Base-by-base conservation (phyloP, 1,284 basidiomycete genomes). In the Papiliotrema terrestris region DNA sequence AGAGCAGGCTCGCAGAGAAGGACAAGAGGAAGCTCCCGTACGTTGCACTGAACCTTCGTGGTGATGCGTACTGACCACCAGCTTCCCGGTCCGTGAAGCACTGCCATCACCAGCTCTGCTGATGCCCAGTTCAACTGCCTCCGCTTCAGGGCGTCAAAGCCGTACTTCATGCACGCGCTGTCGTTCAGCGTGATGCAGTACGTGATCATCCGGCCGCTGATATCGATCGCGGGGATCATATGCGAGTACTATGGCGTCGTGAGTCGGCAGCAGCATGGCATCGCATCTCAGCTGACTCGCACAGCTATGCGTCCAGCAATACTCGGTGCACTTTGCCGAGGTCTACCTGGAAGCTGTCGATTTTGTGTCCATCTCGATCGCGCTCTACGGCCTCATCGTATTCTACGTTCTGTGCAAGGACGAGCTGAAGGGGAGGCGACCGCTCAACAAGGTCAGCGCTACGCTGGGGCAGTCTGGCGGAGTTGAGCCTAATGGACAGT, bases 81-180 rank as follows among this genome's bases (percentile, higher is more conserved):
- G 32, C 8, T 62, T 56, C 29, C 49, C 52, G 3, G 53, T 59
- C 43, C 51, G 56, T 46, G 15, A 17, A 26, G 22, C 26, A 17
- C 26, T 43, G 8, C 11, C 29, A 32, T 32, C n/a, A 11, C 15
- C 1, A 36, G 3, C 17, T 84, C 5, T 11, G 11, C 29, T 32
- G 29, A 32, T 11, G 11, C 29, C 83, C 80, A 62, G 51, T 65
- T 67, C 54, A 53, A 54, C 48, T 65, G 49, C 43, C 61, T 54
- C 56, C 46, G 87, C 62, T 91, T 86, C 72, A 79, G 89, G 37
- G 87, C 89, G 0, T 88, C 87, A 9, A 93, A 92, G 84, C 80
- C 86, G 0, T 91, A 93, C 75, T 93, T 93, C 71, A 87, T 92
- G 85, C 87, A 91, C 71, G 86, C 89, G 0, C 74, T 92, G 66